Conservation (phyloP, 345 rosid species). For the Luvunga scandens region DNA sequence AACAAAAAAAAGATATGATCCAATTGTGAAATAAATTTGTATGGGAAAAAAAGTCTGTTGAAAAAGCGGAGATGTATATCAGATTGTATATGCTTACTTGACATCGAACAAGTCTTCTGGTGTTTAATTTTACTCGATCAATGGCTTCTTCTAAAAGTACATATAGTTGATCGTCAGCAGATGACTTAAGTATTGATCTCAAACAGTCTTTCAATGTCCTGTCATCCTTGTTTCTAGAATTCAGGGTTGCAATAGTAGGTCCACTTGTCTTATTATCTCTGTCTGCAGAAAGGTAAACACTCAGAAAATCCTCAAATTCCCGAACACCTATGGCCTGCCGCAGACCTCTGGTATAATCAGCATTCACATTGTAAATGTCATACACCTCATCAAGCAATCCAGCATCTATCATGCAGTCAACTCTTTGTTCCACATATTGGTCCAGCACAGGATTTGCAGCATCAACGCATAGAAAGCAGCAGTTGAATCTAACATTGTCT, state of each 20-base stretch:
- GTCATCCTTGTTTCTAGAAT: slow-evolving; percentile 27
- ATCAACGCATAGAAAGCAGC: slow-evolving; percentile 82
- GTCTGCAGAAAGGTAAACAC: slow-evolving; percentile 23
- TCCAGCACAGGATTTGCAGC: slow-evolving; percentile 64
- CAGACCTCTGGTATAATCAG: slow-evolving; percentile 75
- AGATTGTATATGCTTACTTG: slow-evolving; percentile 56
- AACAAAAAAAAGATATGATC: background rate
- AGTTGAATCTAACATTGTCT: slow-evolving; percentile 52
- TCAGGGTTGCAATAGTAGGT: slow-evolving; percentile 18
- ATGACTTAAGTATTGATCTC: slow-evolving; percentile 36
- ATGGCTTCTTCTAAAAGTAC: slow-evolving; percentile 61
- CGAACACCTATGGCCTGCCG: slow-evolving; percentile 89
- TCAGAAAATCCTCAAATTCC: slow-evolving; percentile 71
- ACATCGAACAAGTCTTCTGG: slow-evolving; percentile 82
- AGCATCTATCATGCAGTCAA: slow-evolving; percentile 74
- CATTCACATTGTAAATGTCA: slow-evolving; percentile 60
- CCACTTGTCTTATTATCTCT: slow-evolving; percentile 16
- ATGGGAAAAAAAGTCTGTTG: background rate
- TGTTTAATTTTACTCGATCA: slow-evolving; percentile 69
- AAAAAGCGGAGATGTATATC: background rate
- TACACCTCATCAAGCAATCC: slow-evolving; percentile 83
- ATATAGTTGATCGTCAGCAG: slow-evolving; percentile 37
- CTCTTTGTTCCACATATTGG: slow-evolving; percentile 68
- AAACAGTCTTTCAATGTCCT: slow-evolving; percentile 37
- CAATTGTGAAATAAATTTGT: background rate